Base-by-base conservation (phyloP, 495 filamentous ascomycete genomes). In the Penicillium pulvis region DNA sequence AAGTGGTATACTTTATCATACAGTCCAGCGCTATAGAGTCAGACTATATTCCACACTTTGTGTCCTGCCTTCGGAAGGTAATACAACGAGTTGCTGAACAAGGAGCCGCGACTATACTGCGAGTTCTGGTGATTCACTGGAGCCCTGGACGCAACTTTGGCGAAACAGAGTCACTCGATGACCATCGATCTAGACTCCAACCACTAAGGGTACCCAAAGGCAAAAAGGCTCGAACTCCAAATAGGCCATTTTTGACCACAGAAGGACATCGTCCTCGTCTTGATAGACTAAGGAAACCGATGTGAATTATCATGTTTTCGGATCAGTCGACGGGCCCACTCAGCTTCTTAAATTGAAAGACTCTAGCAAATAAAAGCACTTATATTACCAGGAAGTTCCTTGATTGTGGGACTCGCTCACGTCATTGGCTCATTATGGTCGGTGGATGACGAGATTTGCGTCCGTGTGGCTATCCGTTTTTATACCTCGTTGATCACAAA, bases 1-100 rank as follows among this genome's bases (percentile, higher is more conserved):
- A 30, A 50, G 23, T 50, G 23, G 24, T 50, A 8, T 50, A 26
- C 23, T 28, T 50, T 16, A 50, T 50, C 47, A 30, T 50, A 30
- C 20, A 50, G 23, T 50, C n/a, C 1, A 30, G 28, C 23, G 47
- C 47, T 11, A 50, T 50, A 23, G 20, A 50, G 19, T 11, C 36
- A 41, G 5, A 41, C 0, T 41, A 4, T 41, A 41, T 41, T 11
- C 36, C 36, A 3, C 4, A 41, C 6, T 41, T 41, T n/a, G 36
- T 41, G 20, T 23, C 20, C 20, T 23, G 20, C 20, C 20, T 23
- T 23, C 20, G 20, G 36, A 11, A 41, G 4, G 36, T 41, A 8
- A 41, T 11, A 6, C 8, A 11, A n/a, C 8, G 36, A n/a, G 36
- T 41, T n/a, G 11, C 8, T 8, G 5, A 41, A 41, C 36, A 11